phyloP scores from a whole-genome alignment of 73 alveolate species.

The Blepharisma stoltei region DNA sequence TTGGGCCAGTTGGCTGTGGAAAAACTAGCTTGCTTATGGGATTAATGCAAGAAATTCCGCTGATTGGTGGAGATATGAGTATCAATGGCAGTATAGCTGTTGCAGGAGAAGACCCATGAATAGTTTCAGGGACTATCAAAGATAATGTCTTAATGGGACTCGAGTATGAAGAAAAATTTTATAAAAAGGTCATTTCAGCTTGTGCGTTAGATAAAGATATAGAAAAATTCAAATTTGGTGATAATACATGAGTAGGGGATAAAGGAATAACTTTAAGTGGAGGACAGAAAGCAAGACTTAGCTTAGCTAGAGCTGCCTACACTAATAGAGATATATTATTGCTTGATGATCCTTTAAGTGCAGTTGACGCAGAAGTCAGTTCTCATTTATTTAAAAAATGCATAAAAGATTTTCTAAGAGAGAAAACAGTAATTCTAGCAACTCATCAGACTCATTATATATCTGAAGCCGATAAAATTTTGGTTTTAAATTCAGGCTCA shows the following conservation, averaged over 20 bases:
- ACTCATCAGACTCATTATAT: constrained; percentile 29
- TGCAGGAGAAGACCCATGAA: constrained; percentile 89
- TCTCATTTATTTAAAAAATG: background rate
- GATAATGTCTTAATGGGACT: constrained; percentile 84
- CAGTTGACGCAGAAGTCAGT: constrained; percentile 43
- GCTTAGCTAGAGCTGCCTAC: constrained; percentile 87
- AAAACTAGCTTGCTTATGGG: constrained; percentile 39
- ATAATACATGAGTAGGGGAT: constrained; percentile 85
- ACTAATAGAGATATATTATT: constrained; percentile 63
- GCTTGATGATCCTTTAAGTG: constrained; percentile 72
- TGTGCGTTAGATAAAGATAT: constrained; percentile 85
- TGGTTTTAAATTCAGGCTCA: constrained; percentile 30
- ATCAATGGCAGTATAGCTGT: constrained; percentile 41
- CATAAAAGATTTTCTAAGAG: constrained; percentile 18
- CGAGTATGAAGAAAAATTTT: constrained; percentile 70
- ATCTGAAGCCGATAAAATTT: constrained; percentile 25
- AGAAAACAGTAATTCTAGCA: constrained; percentile 28
- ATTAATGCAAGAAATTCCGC: constrained; percentile 39
- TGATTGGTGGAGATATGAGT: constrained; percentile 30
- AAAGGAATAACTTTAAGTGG: constrained; percentile 94
- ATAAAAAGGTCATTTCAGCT: constrained; percentile 60
- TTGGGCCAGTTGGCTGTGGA: constrained; percentile 43
- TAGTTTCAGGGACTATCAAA: constrained; percentile 81
- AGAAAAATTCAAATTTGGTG: constrained; percentile 75
- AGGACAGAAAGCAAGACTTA: constrained; percentile 93